phyloP scores from a whole-genome alignment of 805 yeast genomes.

The Cyberlindnera misumaiensis region DNA sequence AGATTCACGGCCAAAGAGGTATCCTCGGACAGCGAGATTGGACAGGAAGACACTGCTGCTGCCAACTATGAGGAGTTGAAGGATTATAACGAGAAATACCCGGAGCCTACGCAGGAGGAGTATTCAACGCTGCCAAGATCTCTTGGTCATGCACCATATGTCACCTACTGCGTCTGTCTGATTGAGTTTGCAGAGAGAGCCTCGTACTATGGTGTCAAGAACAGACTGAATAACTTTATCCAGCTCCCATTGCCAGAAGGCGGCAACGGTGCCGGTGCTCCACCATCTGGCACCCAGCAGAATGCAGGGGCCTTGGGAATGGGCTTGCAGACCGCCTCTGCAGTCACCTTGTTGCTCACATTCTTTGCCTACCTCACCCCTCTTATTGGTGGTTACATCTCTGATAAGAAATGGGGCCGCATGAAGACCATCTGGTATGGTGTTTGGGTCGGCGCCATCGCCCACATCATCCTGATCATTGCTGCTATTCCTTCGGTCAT shows the following conservation, averaged over 20 bases:
- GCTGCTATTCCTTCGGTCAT: constrained; percentile 62
- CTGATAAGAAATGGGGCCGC: constrained; percentile 73
- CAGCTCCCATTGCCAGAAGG: constrained; percentile 40
- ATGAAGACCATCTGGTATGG: constrained; percentile 60
- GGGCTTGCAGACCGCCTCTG: constrained; percentile 60
- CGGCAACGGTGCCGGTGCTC: constrained; percentile 30
- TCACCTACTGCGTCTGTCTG: constrained; percentile 46
- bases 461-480: constrained; percentile 57
- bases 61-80: constrained; percentile 3
- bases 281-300: constrained; percentile 17
- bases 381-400: constrained; percentile 63
- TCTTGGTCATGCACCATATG: constrained; percentile 41
- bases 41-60: too few species aligned
- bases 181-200: constrained; percentile 81
- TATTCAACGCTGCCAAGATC: constrained; percentile 27
- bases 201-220: constrained; percentile 71
- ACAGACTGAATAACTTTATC: constrained; percentile 76
- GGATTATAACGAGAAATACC: constrained; percentile 13
- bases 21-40: too few species aligned
- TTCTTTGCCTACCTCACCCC: constrained; percentile 84
- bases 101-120: constrained; percentile 42
- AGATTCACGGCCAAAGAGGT: too few species aligned
- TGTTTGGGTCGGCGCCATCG: constrained; percentile 50
- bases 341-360: constrained; percentile 66
- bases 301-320: constrained; percentile 50